Evolutionary conservation across 1,139 yeast genomes (phyloP).

Genomic region (Geotrichum restrictum): DNA sequence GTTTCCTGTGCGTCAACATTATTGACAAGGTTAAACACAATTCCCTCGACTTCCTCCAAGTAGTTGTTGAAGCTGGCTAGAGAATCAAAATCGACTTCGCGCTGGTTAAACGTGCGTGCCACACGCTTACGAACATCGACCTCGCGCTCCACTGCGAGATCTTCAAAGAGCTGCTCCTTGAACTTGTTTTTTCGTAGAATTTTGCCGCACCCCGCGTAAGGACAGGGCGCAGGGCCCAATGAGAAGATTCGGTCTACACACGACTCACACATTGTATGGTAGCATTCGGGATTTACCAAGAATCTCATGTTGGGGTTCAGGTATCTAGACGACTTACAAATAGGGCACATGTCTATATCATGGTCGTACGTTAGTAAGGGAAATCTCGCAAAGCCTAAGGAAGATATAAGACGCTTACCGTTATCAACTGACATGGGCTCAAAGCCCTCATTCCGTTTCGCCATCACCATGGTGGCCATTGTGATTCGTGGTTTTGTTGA

Average conservation of each 20-base stretch:
- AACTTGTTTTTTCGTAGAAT: slow-evolving; percentile 82
- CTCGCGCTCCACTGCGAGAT: slow-evolving; percentile 81
- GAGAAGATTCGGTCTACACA: slow-evolving; percentile 94
- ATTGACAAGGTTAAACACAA: slow-evolving; percentile 70
- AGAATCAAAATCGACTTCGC: slow-evolving; percentile 64
- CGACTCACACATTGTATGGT: slow-evolving; percentile 94
- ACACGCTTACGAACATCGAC: slow-evolving; percentile 85
- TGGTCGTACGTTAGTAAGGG: not conserved
- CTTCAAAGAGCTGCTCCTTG: slow-evolving; percentile 89
- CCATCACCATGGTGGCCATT: not conserved
- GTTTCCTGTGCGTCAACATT: slow-evolving; percentile 69
- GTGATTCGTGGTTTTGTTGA: no score
- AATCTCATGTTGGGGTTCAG: slow-evolving; percentile 90
- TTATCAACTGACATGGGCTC: not conserved
- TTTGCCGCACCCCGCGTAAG: slow-evolving; percentile 87
- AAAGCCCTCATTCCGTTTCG: not conserved
- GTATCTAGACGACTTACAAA: slow-evolving; percentile 92
- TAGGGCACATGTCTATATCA: slow-evolving; percentile 80
- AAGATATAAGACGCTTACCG: not conserved
- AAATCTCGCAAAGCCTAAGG: not conserved
- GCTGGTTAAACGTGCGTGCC: slow-evolving; percentile 71
- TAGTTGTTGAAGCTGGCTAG: slow-evolving; percentile 66
- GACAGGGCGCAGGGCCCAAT: slow-evolving; percentile 95
- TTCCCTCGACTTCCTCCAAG: slow-evolving; percentile 76
- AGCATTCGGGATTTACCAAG: slow-evolving; percentile 92